Percentiles rank a stretch among this genome's conserved stretches.
Evolutionary conservation across 2,329 filamentous ascomycete genomes (phyloP).

Genomic region (Aspergillus tamarii): DNA sequence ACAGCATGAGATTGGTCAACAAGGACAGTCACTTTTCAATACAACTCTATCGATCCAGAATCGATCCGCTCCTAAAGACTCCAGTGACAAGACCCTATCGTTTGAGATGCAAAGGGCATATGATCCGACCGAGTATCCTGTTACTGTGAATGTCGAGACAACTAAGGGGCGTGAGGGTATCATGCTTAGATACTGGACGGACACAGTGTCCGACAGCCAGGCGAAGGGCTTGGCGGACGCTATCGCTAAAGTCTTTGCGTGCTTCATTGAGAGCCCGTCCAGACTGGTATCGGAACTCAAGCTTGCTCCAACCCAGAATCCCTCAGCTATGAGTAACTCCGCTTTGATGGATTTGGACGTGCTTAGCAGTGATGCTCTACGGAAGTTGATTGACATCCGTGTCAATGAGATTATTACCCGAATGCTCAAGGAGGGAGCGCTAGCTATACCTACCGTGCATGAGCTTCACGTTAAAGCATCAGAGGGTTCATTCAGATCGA

Average conservation of each 20-base stretch:
- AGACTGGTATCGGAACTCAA: conserved; percentile 27
- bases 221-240: conserved; percentile 34
- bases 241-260: conserved; percentile 36
- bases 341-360: background rate
- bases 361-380: conserved; percentile 30
- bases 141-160: conserved; percentile 46
- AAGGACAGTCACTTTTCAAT: conserved; percentile 44
- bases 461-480: conserved; percentile 2
- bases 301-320: conserved; percentile 9
- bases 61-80: conserved; percentile 27
- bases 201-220: conserved; percentile 40
- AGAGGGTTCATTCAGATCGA: conserved; percentile 16
- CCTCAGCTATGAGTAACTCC: background rate
- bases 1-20: conserved; percentile 44
- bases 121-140: conserved; percentile 45
- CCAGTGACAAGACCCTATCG: conserved; percentile 29
- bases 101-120: conserved; percentile 38
- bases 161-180: conserved; percentile 40
- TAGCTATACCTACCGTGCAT: conserved; percentile 25
- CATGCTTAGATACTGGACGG: conserved; percentile 44
- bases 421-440: conserved; percentile 35
- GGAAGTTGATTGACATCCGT: conserved; percentile 38
- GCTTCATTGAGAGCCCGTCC: conserved; percentile 35
- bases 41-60: conserved; percentile 48
- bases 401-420: conserved; percentile 38